phyloP scores from a whole-genome alignment of 768 basidiomycete species.

The Phallus indusiatus region DNA sequence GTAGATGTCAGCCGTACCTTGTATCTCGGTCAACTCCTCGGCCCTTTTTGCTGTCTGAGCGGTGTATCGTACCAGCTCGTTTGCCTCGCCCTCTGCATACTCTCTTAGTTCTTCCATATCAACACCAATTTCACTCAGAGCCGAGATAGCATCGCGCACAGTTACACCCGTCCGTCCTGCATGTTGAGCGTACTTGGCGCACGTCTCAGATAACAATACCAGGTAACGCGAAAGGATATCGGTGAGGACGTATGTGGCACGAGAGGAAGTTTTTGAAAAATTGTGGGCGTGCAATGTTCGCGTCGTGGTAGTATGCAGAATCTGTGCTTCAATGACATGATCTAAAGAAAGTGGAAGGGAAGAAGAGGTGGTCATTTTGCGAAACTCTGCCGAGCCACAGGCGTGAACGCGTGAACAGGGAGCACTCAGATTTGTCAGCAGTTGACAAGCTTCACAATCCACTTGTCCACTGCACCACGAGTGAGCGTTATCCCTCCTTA shows the following conservation, averaged over 20 bases:
- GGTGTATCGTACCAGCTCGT: conserved; percentile 60
- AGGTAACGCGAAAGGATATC: conserved; percentile 73
- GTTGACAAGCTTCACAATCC: too few relatives aligned
- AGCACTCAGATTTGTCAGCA: too few relatives aligned
- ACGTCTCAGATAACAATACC: conserved; percentile 51
- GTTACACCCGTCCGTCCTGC: conserved; percentile 55
- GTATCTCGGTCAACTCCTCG: conserved; percentile 67
- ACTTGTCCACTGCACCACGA: too few relatives aligned
- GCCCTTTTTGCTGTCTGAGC: conserved; percentile 51
- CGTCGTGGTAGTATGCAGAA: conserved; percentile 8
- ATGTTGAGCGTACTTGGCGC: conserved; percentile 66
- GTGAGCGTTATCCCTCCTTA: too few relatives aligned
- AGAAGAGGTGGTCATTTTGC: neutral
- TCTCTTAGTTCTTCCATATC: conserved; percentile 59
- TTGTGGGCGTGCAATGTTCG: conserved; percentile 62
- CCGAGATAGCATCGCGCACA: conserved; percentile 50
- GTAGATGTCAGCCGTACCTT: conserved; percentile 30
- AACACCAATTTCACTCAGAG: conserved; percentile 69
- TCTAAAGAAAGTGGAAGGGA: neutral
- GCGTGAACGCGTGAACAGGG: too few relatives aligned
- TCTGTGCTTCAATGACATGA: conserved; percentile 7
- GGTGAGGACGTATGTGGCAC: conserved; percentile 60
- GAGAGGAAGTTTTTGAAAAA: conserved; percentile 67
- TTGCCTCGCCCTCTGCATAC: conserved; percentile 56
- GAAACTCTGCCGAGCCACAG: too few relatives aligned